Evolutionary conservation across 2,329 filamentous ascomycete genomes (phyloP).

Genomic region (Colletotrichum cordylinicola): DNA sequence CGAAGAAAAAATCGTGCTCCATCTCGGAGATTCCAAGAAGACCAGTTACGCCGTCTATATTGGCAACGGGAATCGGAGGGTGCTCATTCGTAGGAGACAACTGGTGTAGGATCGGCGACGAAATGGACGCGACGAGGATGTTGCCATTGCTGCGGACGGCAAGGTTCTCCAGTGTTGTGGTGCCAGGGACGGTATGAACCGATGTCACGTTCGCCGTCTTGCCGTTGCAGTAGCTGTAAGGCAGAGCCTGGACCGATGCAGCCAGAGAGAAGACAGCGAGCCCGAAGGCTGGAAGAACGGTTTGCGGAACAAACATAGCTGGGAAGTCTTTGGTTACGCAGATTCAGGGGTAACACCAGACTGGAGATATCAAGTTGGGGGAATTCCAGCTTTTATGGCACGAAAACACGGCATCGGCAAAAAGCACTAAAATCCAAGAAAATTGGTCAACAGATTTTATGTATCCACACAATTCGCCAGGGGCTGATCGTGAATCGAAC

Average conservation of each 20-base stretch:
- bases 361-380: background rate
- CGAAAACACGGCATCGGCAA: background rate
- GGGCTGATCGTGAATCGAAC: background rate
- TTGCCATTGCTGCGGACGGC: slow-evolving; percentile 24
- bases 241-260: background rate
- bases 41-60: background rate
- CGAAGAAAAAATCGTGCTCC: slow-evolving; percentile 23
- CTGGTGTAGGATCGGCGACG: slow-evolving; percentile 18
- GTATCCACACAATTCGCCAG: background rate
- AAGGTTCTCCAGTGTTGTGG: slow-evolving; percentile 26
- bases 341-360: background rate
- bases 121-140: slow-evolving; percentile 22
- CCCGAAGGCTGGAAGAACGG: background rate
- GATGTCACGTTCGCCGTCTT: background rate
- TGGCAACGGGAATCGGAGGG: slow-evolving; percentile 16
- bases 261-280: background rate
- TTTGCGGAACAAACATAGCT: background rate
- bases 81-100: background rate
- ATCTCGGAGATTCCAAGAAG: slow-evolving; percentile 25
- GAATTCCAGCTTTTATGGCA: background rate
- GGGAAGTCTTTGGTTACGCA: background rate
- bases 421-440: background rate
- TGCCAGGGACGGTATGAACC: background rate
- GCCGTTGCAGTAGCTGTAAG: background rate
- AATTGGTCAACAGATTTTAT: background rate